phyloP scores from a whole-genome alignment of 2,329 filamentous ascomycete genomes.

The Neurospora sp. region DNA sequence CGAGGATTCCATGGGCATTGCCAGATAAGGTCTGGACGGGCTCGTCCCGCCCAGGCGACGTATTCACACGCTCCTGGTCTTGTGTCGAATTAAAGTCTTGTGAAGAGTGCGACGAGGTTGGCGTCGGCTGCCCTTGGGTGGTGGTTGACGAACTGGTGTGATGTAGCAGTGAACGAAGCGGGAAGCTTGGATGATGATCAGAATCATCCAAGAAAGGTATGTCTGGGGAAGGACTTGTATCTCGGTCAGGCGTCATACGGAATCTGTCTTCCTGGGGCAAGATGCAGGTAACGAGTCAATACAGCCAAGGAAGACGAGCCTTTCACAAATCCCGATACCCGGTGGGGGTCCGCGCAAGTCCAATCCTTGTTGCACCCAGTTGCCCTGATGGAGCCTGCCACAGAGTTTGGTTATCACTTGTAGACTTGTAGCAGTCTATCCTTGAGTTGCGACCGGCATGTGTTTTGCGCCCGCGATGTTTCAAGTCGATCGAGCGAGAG shows the following conservation, averaged over 20 bases:
- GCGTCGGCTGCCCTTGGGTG: not conserved
- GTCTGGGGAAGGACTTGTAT: not conserved
- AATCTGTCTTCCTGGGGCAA: not conserved
- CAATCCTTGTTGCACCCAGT: not conserved
- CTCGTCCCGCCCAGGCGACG: slow-evolving; percentile 6
- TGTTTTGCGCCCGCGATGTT: not conserved
- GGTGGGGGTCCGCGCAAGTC: not conserved
- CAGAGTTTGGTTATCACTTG: not conserved
- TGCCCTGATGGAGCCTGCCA: not conserved
- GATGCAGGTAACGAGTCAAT: not conserved
- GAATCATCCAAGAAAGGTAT: not conserved
- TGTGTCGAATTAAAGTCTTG: not conserved
- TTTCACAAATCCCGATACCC: not conserved
- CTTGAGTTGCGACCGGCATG: not conserved
- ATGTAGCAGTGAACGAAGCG: not conserved
- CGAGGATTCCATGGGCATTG: slow-evolving; percentile 15
- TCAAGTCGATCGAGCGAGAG: not conserved
- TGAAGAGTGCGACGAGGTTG: not conserved
- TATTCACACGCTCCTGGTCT: not conserved
- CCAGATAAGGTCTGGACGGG: slow-evolving; percentile 2
- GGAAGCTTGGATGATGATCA: not conserved
- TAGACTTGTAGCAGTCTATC: not conserved
- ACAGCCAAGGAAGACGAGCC: not conserved
- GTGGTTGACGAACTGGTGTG: not conserved
- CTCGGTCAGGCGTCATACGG: not conserved